These are phyloP conservation scores for Iris pallida DNA, from an alignment of 116 monocot species.

Conservation along the genomic window DNA sequence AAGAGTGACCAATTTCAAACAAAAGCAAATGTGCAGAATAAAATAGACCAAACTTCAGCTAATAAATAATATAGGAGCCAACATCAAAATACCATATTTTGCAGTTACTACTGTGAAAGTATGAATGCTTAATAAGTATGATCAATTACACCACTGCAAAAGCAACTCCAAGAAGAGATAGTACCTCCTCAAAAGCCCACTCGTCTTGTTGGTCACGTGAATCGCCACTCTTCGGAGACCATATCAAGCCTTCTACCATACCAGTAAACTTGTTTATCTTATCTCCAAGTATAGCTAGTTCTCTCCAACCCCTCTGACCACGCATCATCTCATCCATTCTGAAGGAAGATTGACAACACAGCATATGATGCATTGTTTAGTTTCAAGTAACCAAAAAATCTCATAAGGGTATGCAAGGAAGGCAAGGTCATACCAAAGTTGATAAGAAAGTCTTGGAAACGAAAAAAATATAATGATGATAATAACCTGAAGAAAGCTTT, in stretches of 20 bases:
- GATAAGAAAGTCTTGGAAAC: not conserved
- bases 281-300: conserved; percentile 67
- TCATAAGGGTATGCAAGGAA: not conserved
- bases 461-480: not conserved
- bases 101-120: too few relatives aligned
- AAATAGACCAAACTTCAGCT: too few relatives aligned
- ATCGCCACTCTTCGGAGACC: conserved; percentile 67
- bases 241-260: conserved; percentile 89
- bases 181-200: conserved; percentile 81
- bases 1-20: too few relatives aligned
- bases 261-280: conserved; percentile 79
- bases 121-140: too few relatives aligned
- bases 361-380: not conserved
- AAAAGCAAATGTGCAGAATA: too few relatives aligned
- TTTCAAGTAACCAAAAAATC: not conserved
- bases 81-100: too few relatives aligned
- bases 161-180: not conserved
- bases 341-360: not conserved
- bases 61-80: too few relatives aligned
- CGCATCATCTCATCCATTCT: conserved; percentile 98
- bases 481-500: conserved; percentile 76
- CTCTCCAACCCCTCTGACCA: conserved; percentile 90
- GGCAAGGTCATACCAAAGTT: not conserved
- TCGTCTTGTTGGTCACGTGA: conserved; percentile 48
- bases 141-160: too few relatives aligned